These are phyloP conservation scores for Alopecurus myosuroides DNA, from an alignment of 176 grass and related monocot species.

Conservation along the genomic window DNA sequence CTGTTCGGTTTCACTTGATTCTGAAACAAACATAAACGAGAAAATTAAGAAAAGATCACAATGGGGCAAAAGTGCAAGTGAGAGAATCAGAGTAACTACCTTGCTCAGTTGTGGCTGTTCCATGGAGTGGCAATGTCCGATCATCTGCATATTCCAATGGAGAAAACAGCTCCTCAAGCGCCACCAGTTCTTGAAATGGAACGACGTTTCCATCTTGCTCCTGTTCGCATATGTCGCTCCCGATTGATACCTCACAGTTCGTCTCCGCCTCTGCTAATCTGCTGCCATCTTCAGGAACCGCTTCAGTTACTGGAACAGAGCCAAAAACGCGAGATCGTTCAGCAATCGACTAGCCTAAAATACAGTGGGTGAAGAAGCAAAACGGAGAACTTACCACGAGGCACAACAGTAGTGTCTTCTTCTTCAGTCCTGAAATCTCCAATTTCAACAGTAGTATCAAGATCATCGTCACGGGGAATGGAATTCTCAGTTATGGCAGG, in stretches of 20 bases:
- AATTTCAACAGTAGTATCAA: neutral
- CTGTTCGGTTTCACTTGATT: constrained; percentile 19
- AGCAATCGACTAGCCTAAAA: neutral
- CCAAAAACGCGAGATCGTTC: neutral
- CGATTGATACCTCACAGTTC: constrained; percentile 62
- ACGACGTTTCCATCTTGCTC: constrained; percentile 32
- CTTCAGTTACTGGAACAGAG: neutral
- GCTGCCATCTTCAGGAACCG: constrained; percentile 45
- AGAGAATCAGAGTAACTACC: constrained; percentile 18
- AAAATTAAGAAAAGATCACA: neutral
- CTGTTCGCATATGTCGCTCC: constrained; percentile 71
- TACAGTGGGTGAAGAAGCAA: neutral
- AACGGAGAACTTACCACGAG: constrained; percentile 28
- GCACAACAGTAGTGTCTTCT: neutral
- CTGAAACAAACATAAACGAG: neutral
- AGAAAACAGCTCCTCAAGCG: neutral
- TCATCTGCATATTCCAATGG: constrained; percentile 15
- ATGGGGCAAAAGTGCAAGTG: neutral
- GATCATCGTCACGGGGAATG: neutral
- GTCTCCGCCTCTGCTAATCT: constrained; percentile 44
- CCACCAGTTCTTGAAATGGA: constrained; percentile 28
- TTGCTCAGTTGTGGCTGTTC: constrained; percentile 22
- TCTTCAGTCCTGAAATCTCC: constrained; percentile 3
- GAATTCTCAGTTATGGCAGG: neutral
- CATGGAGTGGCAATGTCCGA: constrained; percentile 21